Evolutionary conservation across 345 rosid genomes (phyloP).

Genomic region (Ailanthus altissimus): DNA sequence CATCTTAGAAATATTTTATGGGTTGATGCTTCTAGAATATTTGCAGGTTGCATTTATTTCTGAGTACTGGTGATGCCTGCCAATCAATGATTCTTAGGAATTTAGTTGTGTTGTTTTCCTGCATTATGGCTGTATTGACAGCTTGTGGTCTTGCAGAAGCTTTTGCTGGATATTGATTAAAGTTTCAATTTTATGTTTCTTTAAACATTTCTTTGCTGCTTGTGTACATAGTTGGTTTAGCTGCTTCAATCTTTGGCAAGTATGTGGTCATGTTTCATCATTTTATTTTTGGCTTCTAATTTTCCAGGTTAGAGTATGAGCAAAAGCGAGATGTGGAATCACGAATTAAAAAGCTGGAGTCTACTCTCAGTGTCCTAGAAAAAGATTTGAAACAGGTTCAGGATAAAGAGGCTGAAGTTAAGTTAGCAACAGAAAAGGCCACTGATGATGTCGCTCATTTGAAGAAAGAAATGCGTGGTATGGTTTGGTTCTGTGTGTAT

Average conservation of each 20-base stretch:
- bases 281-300: constrained; percentile 4
- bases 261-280: neutral
- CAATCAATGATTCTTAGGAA: neutral
- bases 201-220: neutral
- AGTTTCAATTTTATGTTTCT: neutral
- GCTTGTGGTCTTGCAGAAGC: neutral
- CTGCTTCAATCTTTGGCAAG: neutral
- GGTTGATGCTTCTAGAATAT: neutral
- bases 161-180: neutral
- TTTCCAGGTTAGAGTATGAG: constrained; percentile 87
- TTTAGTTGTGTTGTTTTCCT: neutral
- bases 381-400: constrained; percentile 60
- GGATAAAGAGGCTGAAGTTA: constrained; percentile 63
- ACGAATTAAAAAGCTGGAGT: constrained; percentile 76
- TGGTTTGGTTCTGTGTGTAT: constrained; percentile 13
- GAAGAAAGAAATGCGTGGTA: constrained; percentile 85
- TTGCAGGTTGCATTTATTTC: too few relatives aligned
- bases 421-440: constrained; percentile 58
- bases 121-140: constrained; percentile 2
- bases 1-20: neutral
- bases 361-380: constrained; percentile 63
- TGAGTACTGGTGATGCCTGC: neutral
- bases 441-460: constrained; percentile 59
- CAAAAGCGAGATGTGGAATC: constrained; percentile 88
- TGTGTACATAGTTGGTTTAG: constrained; percentile 14